Percentiles rank a stretch among this genome's conserved stretches.
phyloP scores from a whole-genome alignment of 2,329 filamentous ascomycete genomes.

The Byssoonygena ceratinophila region DNA sequence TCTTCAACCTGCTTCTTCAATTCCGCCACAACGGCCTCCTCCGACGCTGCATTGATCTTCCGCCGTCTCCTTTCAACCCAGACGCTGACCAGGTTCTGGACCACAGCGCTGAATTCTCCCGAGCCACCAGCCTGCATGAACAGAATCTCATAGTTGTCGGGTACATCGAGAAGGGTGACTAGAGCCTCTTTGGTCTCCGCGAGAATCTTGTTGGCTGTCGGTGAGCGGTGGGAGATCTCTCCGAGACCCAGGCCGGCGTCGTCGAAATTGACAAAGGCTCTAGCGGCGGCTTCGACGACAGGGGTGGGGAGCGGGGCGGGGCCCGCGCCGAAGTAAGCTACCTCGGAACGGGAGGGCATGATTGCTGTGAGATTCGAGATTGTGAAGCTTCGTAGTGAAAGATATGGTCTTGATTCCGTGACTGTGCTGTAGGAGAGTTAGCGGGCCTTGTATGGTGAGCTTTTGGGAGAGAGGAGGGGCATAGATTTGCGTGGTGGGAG shows the following conservation, averaged over 20 bases:
- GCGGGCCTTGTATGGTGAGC: background rate
- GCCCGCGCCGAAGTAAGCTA: constrained; percentile 74
- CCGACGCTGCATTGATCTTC: constrained; percentile 45
- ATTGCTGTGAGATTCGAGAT: background rate
- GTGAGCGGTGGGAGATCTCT: constrained; percentile 82
- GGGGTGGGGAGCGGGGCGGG: constrained; percentile 75
- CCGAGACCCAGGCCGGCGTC: constrained; percentile 72
- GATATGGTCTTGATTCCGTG: too few relatives aligned
- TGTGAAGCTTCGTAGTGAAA: background rate
- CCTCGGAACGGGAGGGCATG: constrained; percentile 16
- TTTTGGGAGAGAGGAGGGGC: background rate
- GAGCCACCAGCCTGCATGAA: constrained; percentile 82
- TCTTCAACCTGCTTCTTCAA: constrained; percentile 54
- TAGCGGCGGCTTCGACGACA: constrained; percentile 65
- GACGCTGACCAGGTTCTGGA: constrained; percentile 72
- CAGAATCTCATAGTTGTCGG: constrained; percentile 74
- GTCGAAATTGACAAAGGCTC: constrained; percentile 71
- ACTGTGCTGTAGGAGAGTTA: background rate
- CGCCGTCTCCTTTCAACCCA: constrained; percentile 65
- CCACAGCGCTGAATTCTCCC: constrained; percentile 71
- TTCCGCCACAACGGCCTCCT: constrained; percentile 50
- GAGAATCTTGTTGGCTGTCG: constrained; percentile 66
- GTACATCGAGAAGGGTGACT: constrained; percentile 64
- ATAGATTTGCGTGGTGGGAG: background rate
- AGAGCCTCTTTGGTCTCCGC: constrained; percentile 67